phyloP scores from a whole-genome alignment of 371 early-diverging fungal species.

The Mucor lusitanicus region DNA sequence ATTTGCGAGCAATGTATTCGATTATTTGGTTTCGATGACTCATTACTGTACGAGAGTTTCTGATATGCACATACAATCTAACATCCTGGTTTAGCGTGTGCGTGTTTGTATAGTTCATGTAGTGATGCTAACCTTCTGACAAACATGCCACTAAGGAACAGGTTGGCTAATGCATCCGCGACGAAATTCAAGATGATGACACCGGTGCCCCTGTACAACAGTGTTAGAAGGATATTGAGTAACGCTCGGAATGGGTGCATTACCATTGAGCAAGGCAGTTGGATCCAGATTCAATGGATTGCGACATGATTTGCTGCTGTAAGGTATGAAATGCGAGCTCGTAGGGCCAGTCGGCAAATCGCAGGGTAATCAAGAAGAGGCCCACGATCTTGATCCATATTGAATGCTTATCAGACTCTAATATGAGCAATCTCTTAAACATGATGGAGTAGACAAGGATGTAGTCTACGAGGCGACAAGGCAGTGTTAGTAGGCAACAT shows the following conservation, averaged over 20 bases:
- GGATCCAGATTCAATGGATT: slow-evolving; percentile 27
- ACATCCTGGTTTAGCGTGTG: neutral
- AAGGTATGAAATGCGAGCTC: slow-evolving; percentile 36
- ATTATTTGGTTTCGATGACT: slow-evolving; percentile 39
- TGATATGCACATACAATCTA: slow-evolving; percentile 43
- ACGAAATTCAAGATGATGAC: slow-evolving; percentile 51
- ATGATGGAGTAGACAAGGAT: slow-evolving; percentile 39
- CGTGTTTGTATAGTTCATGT: neutral
- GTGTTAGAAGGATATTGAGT: neutral
- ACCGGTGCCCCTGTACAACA: slow-evolving; percentile 35
- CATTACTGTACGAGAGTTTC: slow-evolving; percentile 30
- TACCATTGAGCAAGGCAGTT: slow-evolving; percentile 43
- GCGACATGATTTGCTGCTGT: slow-evolving; percentile 26
- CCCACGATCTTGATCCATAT: slow-evolving; percentile 41
- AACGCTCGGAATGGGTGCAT: neutral
- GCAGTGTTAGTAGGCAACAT: neutral
- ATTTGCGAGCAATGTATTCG: slow-evolving; percentile 51
- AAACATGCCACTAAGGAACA: slow-evolving; percentile 54
- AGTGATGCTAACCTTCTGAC: slow-evolving; percentile 36
- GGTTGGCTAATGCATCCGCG: slow-evolving; percentile 38
- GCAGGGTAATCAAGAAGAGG: slow-evolving; percentile 29
- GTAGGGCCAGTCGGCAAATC: slow-evolving; percentile 52
- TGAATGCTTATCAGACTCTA: slow-evolving; percentile 36
- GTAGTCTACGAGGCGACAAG: slow-evolving; percentile 15
- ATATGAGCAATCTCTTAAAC: slow-evolving; percentile 41